Evolutionary conservation across 495 filamentous ascomycete genomes (phyloP), one percentile per base, ranked within the genome.

Genomic region (Hypoxylon fuscum): DNA sequence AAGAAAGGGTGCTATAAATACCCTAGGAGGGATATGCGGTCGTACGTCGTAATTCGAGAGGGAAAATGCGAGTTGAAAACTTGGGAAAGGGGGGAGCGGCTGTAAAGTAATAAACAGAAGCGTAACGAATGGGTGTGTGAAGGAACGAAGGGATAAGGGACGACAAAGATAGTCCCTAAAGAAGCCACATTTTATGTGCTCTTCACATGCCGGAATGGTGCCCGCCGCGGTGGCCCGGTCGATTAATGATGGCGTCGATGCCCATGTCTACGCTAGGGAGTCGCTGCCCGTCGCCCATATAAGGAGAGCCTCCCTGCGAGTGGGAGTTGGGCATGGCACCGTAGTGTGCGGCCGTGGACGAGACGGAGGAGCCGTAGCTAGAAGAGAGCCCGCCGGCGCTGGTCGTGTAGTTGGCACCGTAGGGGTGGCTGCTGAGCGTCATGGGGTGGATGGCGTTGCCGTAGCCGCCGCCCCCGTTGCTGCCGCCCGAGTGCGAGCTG

Each of bases 241-340:
- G 74, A 68, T 82, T 83, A 45, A 84, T 80, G 50, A 85, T 81
- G 22, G 79, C 72, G 55, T 79, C 80, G 68, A 85, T 85, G 23
- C 80, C 81, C 79, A 84, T 83, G 68, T 85, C 80, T 45, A 81
- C 78, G 51, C 79, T 81, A 0, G 81, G 79, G n/a, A 83, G 72
- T 8, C 82, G 67, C 61, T 73, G 72, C 41, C 73, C 73, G 45
- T 79, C 74, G 17, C 66, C 69, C 72, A 82, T 71, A 53, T 82
- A 82, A 5, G 79, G 79, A 29, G 77, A 80, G 2, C 72, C 66
- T 14, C 75, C 76, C 57, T 78, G 75, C 46, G 74, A 76, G 57
- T 65, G 15, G 64, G 77, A 75, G 25, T 27, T 27, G 25, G 25
- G 76, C 67, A 72, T 76, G 55, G 76, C 72, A 34, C 76, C 70